These are phyloP conservation scores for Phaeosphaeriaceae sp. DNA, from an alignment of 2,329 filamentous ascomycete species.

Conservation along the genomic window DNA sequence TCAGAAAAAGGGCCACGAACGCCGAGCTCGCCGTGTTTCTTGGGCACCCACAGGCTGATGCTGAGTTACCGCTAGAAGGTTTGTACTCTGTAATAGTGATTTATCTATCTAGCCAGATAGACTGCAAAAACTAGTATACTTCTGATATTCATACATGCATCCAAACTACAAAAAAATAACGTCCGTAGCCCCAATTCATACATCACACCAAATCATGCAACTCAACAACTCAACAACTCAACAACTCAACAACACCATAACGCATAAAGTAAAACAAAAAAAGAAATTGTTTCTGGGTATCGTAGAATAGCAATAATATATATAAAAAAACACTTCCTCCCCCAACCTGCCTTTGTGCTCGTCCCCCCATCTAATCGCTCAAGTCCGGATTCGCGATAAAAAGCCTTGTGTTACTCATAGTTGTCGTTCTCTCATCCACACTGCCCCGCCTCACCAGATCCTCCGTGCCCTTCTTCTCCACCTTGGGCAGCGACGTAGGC, in stretches of 20 bases:
- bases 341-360: not conserved
- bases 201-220: not conserved
- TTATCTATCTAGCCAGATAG: no score
- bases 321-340: conserved; percentile 7
- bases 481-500: conserved; percentile 52
- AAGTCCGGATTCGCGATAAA: conserved; percentile 87
- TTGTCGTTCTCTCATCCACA: conserved; percentile 81
- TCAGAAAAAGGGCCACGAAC: no score
- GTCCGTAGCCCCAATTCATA: no score
- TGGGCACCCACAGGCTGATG: no score
- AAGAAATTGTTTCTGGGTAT: conserved; percentile 38
- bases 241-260: not conserved
- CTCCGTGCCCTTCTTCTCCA: conserved; percentile 64
- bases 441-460: conserved; percentile 79
- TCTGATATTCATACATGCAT: no score
- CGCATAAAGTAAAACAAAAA: not conserved
- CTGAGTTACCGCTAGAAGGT: no score
- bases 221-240: not conserved
- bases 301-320: conserved; percentile 30
- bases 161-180: no score
- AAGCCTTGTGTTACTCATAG: conserved; percentile 70
- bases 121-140: no score
- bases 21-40: no score
- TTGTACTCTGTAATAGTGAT: no score
- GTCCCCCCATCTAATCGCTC: conserved; percentile 48